Conservation (phyloP, 1,284 basidiomycete species). For the Rhodofomes roseus region DNA sequence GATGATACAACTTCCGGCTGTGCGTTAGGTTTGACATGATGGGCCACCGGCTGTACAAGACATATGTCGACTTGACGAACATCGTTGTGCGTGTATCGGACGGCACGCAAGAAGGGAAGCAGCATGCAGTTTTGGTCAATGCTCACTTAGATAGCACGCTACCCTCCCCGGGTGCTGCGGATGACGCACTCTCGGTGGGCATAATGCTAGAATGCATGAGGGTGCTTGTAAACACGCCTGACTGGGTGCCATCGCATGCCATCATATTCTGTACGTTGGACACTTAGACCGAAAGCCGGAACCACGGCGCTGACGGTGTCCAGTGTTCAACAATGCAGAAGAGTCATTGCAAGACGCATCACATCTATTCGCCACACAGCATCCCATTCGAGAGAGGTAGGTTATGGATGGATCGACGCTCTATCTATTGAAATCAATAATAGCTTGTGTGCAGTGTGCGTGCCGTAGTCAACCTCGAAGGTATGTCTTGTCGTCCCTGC, state of each 20-base stretch:
- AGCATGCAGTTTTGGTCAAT: constrained; percentile 85
- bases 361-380: constrained; percentile 89
- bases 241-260: constrained; percentile 75
- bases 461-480: constrained; percentile 91
- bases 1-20: not conserved
- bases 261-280: constrained; percentile 76
- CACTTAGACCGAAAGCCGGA: not conserved
- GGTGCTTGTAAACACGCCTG: constrained; percentile 72
- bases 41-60: constrained; percentile 84
- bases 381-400: constrained; percentile 69
- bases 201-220: constrained; percentile 91
- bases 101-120: constrained; percentile 69
- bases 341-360: constrained; percentile 94
- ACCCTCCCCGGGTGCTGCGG: constrained; percentile 82
- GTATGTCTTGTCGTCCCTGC: constrained; percentile 27
- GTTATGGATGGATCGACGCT: constrained; percentile 19
- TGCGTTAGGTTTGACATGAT: constrained; percentile 77
- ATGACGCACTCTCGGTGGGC: constrained; percentile 85
- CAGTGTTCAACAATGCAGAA: constrained; percentile 96
- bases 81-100: constrained; percentile 87
- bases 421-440: not conserved
- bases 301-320: not conserved
- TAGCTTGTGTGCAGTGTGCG: constrained; percentile 55
- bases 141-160: constrained; percentile 86
- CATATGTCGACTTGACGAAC: constrained; percentile 86